Base-by-base conservation (phyloP, 192 early-diverging fungal species). In the Borealophlyctis nickersoniae region DNA sequence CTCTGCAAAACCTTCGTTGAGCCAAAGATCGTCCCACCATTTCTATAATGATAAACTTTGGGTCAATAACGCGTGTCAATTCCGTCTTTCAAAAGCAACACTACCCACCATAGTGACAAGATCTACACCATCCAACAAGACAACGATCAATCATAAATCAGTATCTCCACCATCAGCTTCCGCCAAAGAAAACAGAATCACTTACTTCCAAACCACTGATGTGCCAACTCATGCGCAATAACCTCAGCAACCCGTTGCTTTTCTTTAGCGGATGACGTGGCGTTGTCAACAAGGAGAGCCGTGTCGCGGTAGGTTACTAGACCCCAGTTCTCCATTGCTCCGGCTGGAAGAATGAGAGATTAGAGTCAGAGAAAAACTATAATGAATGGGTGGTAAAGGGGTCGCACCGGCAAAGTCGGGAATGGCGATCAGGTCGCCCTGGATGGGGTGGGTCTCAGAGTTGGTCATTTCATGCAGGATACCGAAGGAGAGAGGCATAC, bases 301-400 rank as follows among this genome's bases (percentile, higher is more conserved):
- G 83, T 79, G 27, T 91, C 86, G 36, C 90, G 81, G 58, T 91
- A 95, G 3, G 93, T 94, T 32, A 95, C 52, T 16, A 94, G 73
- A 49, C 95, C 93, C 91, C 92, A 95, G 79, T 95, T 95, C 75
- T 96, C 94, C 94, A 96, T 95, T 32, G 77, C 79, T 13, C 68
- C 77, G 31, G 65, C 69, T 35, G 63, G 4, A 56, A 54, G 26
- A 9, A 19, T 61, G 7, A 61, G 23, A 22, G 49, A 48, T 51
- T 14, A n/a, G 9, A 5, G 14, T 9, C 9, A 50, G 19, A 22
- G 24, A 61, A 13, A 11, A 51, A 26, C 11, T 13, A n/a, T n/a
- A n/a, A n/a, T n/a, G n/a, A n/a, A n/a, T n/a, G n/a, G n/a, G n/a
- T n/a, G n/a, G n/a, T n/a, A n/a, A n/a, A n/a, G n/a, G n/a, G n/a